Evolutionary conservation across 208 protist species (phyloP), one percentile per base, ranked within the genome.

Genomic region (Wallacemonas rigidus): DNA sequence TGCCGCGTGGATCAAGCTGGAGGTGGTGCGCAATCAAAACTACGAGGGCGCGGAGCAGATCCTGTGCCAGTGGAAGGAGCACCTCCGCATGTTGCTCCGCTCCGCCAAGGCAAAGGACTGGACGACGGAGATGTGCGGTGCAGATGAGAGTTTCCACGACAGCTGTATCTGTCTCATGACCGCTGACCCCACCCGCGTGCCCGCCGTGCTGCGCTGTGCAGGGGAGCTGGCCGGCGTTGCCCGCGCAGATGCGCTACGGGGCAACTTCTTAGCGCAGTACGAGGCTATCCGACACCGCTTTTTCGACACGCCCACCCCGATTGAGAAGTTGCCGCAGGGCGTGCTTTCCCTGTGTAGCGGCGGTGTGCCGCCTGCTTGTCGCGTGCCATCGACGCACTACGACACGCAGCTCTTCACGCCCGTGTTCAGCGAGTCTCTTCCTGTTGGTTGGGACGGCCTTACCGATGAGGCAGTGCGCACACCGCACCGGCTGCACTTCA

Each of bases 31-130:
- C 48, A 93, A 90, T 71, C 75, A 82, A 8, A 70, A 76, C 51
- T 5, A 67, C 54, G 17, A n/a, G 7, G 80, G 77, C 53, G 82
- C 81, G 3, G 11, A 85, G 26, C 38, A 76, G 12, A 77, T 93
- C 44, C 77, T 94, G 17, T 57, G 78, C 39, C 85, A 88, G 77
- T 96, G 91, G 91, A 90, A 84, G 39, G 88, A 93, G 74, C 88
- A 96, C 68, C 67, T 96, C 4, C 80, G 85, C 43, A 83, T 89
- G 75, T 83, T 95, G 81, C 60, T 92, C 47, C 62, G 44, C 41
- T 91, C 90, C 5, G 81, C 81, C 26, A 85, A 77, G 36, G 73
- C 56, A 2, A 85, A 78, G 67, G 54, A 26, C 14, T 95, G 90
- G 88, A 75, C 63, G 45, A 72, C 84, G 62, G 78, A 84, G 54